These are phyloP conservation scores for Tuctoria greenei DNA, from an alignment of 176 grass and related monocot species.

Conservation along the genomic window DNA sequence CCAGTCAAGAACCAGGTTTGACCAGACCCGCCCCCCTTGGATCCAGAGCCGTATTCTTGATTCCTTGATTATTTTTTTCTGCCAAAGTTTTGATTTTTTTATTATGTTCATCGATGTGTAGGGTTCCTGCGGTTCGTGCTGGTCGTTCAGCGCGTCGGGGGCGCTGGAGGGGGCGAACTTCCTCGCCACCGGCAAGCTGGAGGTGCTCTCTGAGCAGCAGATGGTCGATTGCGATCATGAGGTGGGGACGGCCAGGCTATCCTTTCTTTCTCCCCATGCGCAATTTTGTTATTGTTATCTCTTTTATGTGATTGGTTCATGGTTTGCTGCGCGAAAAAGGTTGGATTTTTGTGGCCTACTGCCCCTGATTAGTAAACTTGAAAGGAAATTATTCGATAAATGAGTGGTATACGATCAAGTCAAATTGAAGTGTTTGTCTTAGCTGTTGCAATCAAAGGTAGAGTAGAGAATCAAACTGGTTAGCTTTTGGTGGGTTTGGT, in stretches of 20 bases:
- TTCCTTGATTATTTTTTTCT: neutral
- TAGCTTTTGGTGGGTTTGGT: neutral
- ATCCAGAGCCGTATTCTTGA: neutral
- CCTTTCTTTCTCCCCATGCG: neutral
- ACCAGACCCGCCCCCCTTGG: neutral
- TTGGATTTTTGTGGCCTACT: slow-evolving; percentile 16
- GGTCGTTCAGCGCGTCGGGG: slow-evolving; percentile 82
- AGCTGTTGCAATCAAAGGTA: neutral
- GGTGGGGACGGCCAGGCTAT: slow-evolving; percentile 26
- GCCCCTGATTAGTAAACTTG: neutral
- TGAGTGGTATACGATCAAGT: neutral
- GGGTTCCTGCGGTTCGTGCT: slow-evolving; percentile 91
- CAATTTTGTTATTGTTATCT: neutral
- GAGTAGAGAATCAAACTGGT: neutral
- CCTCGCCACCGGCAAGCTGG: slow-evolving; percentile 68
- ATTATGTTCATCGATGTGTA: neutral
- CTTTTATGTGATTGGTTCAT: slow-evolving; percentile 25
- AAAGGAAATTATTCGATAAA: slow-evolving; percentile 1
- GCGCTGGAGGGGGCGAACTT: slow-evolving; percentile 88
- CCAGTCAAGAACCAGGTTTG: slow-evolving; percentile 78
- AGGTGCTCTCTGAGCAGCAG: slow-evolving; percentile 84
- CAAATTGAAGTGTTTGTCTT: neutral
- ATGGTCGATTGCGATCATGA: slow-evolving; percentile 86
- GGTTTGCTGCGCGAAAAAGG: neutral
- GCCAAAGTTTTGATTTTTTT: neutral